Percentiles rank a stretch among this genome's conserved stretches.
Conservation (phyloP, 2,329 filamentous ascomycete genomes). For the Paecilomyces sp. region DNA sequence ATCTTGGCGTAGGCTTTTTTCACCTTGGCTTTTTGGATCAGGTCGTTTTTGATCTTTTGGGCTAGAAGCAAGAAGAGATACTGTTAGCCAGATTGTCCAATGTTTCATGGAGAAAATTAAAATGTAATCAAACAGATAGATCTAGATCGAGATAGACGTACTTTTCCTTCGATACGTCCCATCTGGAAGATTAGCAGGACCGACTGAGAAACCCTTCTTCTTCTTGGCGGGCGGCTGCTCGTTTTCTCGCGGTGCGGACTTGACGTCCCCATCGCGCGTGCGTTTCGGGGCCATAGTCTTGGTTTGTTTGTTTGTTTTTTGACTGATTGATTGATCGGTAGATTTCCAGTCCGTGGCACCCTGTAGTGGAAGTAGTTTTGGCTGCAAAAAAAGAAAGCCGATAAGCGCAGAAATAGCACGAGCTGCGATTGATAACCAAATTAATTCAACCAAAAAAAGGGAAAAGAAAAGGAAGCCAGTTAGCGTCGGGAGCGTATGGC, state of each 20-base stretch:
- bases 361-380: no score
- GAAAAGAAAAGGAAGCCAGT: neutral
- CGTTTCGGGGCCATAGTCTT: constrained; percentile 54
- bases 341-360: no score
- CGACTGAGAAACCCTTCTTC: constrained; percentile 73
- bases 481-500: neutral
- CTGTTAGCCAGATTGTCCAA: neutral
- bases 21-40: constrained; percentile 88
- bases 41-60: constrained; percentile 78
- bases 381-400: no score
- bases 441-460: neutral
- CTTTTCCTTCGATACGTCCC: constrained; percentile 79
- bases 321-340: no score
- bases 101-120: no score
- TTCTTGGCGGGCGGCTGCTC: constrained; percentile 39
- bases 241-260: constrained; percentile 41
- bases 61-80: constrained; percentile 41
- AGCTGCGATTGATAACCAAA: no score
- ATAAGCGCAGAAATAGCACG: no score
- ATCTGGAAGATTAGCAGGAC: constrained; percentile 84
- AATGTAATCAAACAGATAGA: no score
- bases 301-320: no score
- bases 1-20: constrained; percentile 90
- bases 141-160: constrained; percentile 18
- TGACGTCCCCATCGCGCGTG: constrained; percentile 40